phyloP scores from a whole-genome alignment of 768 basidiomycete species.

The Strobilomyces echinocephalus region DNA sequence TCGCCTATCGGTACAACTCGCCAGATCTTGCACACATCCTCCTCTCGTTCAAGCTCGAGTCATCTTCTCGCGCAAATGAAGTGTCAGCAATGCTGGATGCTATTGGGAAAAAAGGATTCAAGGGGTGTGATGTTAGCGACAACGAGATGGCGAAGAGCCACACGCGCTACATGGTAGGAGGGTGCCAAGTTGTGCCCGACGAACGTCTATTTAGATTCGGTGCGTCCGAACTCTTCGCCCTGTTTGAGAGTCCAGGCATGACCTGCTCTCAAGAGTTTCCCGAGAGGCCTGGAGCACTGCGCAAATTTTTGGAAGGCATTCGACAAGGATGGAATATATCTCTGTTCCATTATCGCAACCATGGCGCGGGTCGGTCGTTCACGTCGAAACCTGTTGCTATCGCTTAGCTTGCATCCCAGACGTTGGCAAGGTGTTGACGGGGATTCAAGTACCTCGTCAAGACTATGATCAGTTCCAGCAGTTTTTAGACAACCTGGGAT shows the following conservation, averaged over 20 bases:
- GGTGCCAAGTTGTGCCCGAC: slow-evolving; percentile 66
- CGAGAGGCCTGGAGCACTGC: slow-evolving; percentile 86
- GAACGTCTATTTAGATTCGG: slow-evolving; percentile 94
- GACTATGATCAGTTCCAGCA: slow-evolving; percentile 65
- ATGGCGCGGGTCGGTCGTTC: slow-evolving; percentile 76
- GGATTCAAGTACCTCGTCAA: slow-evolving; percentile 79
- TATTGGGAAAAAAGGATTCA: slow-evolving; percentile 68
- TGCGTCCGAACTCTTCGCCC: slow-evolving; percentile 36
- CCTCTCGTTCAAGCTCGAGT: slow-evolving; percentile 81
- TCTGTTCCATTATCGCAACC: slow-evolving; percentile 96
- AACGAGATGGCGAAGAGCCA: slow-evolving; percentile 96
- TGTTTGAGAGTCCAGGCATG: slow-evolving; percentile 1
- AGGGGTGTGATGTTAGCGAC: slow-evolving; percentile 85
- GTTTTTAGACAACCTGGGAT: slow-evolving; percentile 77
- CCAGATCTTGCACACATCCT: slow-evolving; percentile 77
- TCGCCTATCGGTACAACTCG: slow-evolving; percentile 85
- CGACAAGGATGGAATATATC: slow-evolving; percentile 91
- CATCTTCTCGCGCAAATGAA: slow-evolving; percentile 49
- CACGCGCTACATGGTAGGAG: slow-evolving; percentile 91
- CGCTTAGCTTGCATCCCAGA: slow-evolving; percentile 44
- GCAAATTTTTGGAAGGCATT: slow-evolving; percentile 82
- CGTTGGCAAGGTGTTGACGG: slow-evolving; percentile 87
- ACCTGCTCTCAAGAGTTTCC: slow-evolving; percentile 70
- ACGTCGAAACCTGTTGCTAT: background rate
- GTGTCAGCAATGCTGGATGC: slow-evolving; percentile 58